Percentiles rank a stretch among this genome's conserved stretches.
Conservation (phyloP, 495 filamentous ascomycete genomes). For the Pyrenopolyporus hunteri region DNA sequence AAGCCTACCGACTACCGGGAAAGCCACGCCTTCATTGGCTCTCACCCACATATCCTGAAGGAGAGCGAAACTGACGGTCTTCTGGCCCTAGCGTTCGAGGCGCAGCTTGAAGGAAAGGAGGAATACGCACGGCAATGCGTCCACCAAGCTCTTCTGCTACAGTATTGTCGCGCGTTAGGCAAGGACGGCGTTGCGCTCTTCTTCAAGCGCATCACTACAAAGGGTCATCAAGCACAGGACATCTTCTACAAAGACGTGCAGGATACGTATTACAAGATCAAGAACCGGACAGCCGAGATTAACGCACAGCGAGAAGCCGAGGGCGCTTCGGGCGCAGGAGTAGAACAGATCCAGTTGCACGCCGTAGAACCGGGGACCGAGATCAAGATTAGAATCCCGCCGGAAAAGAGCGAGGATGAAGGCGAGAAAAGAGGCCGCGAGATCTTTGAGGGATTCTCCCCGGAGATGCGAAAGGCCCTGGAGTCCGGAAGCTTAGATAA, state of each 20-base stretch:
- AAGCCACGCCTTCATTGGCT: slow-evolving; percentile 73
- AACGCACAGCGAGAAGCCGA: slow-evolving; percentile 67
- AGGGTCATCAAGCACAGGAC: slow-evolving; percentile 87
- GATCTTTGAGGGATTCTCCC: slow-evolving; percentile 84
- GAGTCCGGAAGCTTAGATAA: slow-evolving; percentile 86
- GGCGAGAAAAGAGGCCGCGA: slow-evolving; percentile 68
- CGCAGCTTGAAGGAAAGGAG: slow-evolving; percentile 73
- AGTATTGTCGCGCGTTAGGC: slow-evolving; percentile 91
- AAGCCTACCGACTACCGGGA: slow-evolving; percentile 74
- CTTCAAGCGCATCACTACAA: slow-evolving; percentile 95
- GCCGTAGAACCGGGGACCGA: slow-evolving; percentile 92
- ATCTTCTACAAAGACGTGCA: slow-evolving; percentile 93
- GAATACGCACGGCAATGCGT: slow-evolving; percentile 86
- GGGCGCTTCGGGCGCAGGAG: slow-evolving; percentile 67
- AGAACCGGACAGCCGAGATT: slow-evolving; percentile 77
- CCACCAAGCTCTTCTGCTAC: slow-evolving; percentile 88
- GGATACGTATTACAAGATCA: slow-evolving; percentile 82
- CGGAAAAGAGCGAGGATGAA: slow-evolving; percentile 67
- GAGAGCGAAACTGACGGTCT: slow-evolving; percentile 93
- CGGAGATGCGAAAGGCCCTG: slow-evolving; percentile 79
- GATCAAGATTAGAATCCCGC: slow-evolving; percentile 85
- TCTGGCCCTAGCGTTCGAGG: slow-evolving; percentile 88
- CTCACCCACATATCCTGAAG: slow-evolving; percentile 75
- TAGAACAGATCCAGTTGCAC: slow-evolving; percentile 98
- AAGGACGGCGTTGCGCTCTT: slow-evolving; percentile 88